A percentile compares a stretch with the other conserved stretches of the same genome.
Evolutionary conservation across 768 basidiomycete genomes (phyloP).

Genomic region (Termitomyces sp.): DNA sequence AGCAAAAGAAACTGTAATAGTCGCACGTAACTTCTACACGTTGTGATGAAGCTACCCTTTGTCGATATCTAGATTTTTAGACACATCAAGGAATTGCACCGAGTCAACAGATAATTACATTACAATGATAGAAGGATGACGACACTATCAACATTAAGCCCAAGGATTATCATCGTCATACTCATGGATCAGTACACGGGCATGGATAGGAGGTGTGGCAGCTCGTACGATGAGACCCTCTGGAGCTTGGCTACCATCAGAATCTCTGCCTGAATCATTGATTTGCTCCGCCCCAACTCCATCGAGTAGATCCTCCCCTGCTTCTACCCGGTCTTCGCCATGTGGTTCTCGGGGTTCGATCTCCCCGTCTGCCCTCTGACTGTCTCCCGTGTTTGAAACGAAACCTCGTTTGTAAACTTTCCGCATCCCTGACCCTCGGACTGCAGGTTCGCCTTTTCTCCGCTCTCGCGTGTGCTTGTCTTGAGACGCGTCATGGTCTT

Average conservation of each 20-base stretch:
- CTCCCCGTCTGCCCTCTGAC: conserved; percentile 31
- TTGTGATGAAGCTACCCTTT: background rate
- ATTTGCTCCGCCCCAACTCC: conserved; percentile 32
- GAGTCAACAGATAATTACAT: background rate
- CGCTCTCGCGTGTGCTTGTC: conserved; percentile 52
- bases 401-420: conserved; percentile 55
- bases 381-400: conserved; percentile 34
- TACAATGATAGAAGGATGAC: background rate
- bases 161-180: conserved; percentile 57
- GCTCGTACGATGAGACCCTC: conserved; percentile 29
- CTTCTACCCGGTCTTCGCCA: conserved; percentile 31
- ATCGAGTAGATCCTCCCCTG: conserved; percentile 37
- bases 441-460: conserved; percentile 59
- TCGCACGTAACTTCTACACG: conserved; percentile 2
- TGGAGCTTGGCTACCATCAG: conserved; percentile 21
- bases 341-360: conserved; percentile 36
- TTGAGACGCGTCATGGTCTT: conserved; percentile 55
- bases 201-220: conserved; percentile 45
- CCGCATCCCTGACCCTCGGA: conserved; percentile 37
- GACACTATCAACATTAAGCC: conserved; percentile 34
- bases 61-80: background rate
- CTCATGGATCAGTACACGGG: conserved; percentile 27
- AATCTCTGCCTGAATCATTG: conserved; percentile 22
- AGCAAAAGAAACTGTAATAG: conserved; percentile 4
- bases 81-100: background rate